These are phyloP conservation scores for Gossypium australe DNA, from an alignment of 345 rosid genomes.

Conservation along the genomic window DNA sequence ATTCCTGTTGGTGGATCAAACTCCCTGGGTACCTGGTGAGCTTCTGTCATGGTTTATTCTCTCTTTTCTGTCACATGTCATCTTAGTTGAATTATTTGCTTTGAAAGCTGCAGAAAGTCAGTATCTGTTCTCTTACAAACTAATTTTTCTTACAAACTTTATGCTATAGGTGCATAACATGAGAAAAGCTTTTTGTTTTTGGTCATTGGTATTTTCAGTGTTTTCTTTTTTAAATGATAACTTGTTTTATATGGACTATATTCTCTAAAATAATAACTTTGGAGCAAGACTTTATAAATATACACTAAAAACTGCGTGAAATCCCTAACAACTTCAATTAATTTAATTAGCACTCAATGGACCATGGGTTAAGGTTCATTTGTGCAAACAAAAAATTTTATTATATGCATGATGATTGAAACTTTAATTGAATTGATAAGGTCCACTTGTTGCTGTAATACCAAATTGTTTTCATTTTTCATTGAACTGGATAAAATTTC, in stretches of 20 bases:
- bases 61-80: neutral
- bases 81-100: neutral
- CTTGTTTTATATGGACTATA: neutral
- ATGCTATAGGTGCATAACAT: neutral
- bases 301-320: neutral
- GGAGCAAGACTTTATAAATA: neutral
- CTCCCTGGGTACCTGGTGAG: conserved; percentile 93
- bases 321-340: neutral
- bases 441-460: neutral
- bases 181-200: neutral
- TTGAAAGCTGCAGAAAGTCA: neutral
- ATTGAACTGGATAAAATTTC: neutral
- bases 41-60: neutral
- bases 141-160: neutral
- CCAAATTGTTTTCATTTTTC: neutral
- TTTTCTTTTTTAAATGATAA: neutral
- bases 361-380: neutral
- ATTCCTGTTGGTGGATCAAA: conserved; percentile 96
- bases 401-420: neutral
- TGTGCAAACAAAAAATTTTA: neutral
- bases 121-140: neutral
- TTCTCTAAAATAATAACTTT: neutral
- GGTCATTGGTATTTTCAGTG: neutral
- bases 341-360: neutral
- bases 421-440: neutral